Conservation (phyloP, 148 eudicot genomes). For the Cornus florida region DNA sequence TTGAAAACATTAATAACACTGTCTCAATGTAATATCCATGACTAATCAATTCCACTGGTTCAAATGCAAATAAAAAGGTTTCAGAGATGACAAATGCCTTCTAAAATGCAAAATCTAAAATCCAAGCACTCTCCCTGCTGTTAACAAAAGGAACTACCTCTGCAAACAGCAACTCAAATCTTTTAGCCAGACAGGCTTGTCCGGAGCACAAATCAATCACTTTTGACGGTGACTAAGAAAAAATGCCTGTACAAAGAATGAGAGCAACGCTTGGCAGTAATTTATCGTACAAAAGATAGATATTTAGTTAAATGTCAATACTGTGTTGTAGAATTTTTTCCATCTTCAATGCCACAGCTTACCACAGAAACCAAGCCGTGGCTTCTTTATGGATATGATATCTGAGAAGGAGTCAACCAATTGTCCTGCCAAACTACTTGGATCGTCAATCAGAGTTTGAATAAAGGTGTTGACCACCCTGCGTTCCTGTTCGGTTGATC, state of each 20-base stretch:
- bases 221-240: not conserved
- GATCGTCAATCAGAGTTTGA: slow-evolving; percentile 66
- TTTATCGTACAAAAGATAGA: not conserved
- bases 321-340: slow-evolving; percentile 5
- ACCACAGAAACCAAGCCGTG: slow-evolving; percentile 47
- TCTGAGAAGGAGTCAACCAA: slow-evolving; percentile 77
- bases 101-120: slow-evolving; percentile 10
- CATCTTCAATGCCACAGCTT: slow-evolving; percentile 37
- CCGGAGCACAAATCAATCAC: not conserved
- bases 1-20: not conserved
- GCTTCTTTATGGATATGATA: slow-evolving; percentile 65
- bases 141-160: not conserved
- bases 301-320: slow-evolving; percentile 8
- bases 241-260: slow-evolving; percentile 25
- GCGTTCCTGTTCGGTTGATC: slow-evolving; percentile 83
- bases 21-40: slow-evolving; percentile 6
- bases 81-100: slow-evolving; percentile 11
- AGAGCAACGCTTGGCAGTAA: slow-evolving; percentile 17
- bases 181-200: not conserved
- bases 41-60: slow-evolving; percentile 7
- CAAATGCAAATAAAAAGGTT: not conserved
- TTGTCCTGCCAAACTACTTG: slow-evolving; percentile 79
- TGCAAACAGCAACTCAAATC: slow-evolving; percentile 4
- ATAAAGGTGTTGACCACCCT: slow-evolving; percentile 79
- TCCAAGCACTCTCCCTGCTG: slow-evolving; percentile 5